phyloP scores from a whole-genome alignment of 192 early-diverging fungal species.

The Dimargaris cristalligena region DNA sequence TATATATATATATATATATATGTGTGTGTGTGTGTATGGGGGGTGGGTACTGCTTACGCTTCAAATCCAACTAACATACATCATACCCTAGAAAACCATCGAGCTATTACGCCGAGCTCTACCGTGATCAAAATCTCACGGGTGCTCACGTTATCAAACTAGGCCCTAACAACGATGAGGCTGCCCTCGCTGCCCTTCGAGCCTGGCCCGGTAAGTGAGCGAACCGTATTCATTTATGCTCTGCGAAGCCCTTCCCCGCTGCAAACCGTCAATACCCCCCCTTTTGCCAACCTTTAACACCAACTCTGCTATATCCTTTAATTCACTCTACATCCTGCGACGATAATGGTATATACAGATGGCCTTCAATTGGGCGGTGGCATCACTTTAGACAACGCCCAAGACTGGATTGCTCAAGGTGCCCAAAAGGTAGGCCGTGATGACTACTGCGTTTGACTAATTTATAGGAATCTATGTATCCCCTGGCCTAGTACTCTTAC shows the following conservation, averaged over 20 bases:
- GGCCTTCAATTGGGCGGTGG: conserved; percentile 91
- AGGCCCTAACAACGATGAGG: conserved; percentile 69
- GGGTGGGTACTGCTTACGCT: too few relatives aligned
- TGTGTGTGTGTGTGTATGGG: too few relatives aligned
- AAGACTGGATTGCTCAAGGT: conserved; percentile 67
- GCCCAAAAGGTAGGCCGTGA: too few relatives aligned
- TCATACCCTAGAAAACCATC: conserved; percentile 47
- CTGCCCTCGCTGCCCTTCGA: conserved; percentile 61
- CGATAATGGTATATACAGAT: conserved; percentile 15
- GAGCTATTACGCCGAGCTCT: conserved; percentile 67
- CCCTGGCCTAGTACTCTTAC: too few relatives aligned
- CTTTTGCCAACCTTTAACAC: too few relatives aligned
- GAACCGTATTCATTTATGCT: too few relatives aligned
- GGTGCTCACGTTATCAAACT: conserved; percentile 96
- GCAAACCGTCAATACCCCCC: too few relatives aligned
- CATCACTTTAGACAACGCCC: conserved; percentile 72
- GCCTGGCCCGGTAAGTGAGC: conserved; percentile 67
- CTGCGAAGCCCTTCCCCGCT: too few relatives aligned
- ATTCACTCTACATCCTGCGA: background rate
- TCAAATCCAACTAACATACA: too few relatives aligned
- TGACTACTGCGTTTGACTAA: too few relatives aligned
- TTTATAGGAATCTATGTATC: too few relatives aligned
- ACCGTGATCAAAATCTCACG: conserved; percentile 44
- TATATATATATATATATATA: too few relatives aligned
- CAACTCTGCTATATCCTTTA: background rate